Percentiles rank a stretch among this genome's conserved stretches.
phyloP scores from a whole-genome alignment of 2,329 filamentous ascomycete species.

The Cadophora gregata region DNA sequence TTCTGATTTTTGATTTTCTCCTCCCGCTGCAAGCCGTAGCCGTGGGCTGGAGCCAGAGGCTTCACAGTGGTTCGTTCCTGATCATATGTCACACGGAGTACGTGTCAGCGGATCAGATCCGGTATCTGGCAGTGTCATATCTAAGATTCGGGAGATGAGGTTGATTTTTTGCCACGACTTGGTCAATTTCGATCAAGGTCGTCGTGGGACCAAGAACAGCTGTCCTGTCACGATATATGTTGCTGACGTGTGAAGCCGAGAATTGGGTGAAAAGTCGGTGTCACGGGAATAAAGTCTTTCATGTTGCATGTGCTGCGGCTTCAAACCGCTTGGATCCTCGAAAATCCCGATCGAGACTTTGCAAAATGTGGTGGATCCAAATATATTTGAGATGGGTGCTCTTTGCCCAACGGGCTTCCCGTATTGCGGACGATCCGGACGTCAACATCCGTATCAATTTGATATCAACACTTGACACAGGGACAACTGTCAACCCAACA shows the following conservation, averaged over 20 bases:
- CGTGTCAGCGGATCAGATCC: not conserved
- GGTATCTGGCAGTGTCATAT: not conserved
- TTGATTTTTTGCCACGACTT: not conserved
- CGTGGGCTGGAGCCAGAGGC: not conserved
- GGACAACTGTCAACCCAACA: not conserved
- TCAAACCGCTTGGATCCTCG: too few species aligned
- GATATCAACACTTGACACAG: not conserved
- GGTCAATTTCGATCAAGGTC: not conserved
- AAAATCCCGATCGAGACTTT: too few species aligned
- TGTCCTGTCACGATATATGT: not conserved
- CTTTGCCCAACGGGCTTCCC: too few species aligned
- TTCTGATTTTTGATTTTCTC: not conserved
- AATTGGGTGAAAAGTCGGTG: not conserved
- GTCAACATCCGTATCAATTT: too few species aligned
- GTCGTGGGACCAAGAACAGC: not conserved
- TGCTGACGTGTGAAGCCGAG: constrained; percentile 3
- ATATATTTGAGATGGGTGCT: too few species aligned
- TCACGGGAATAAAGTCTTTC: not conserved
- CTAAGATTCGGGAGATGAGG: not conserved
- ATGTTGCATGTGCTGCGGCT: not conserved
- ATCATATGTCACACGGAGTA: not conserved
- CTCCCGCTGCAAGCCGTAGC: not conserved
- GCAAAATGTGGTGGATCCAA: too few species aligned
- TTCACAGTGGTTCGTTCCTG: too few species aligned
- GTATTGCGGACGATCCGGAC: too few species aligned